Evolutionary conservation across 306 rosid genomes (phyloP), one percentile per base, ranked within the genome.

Genomic region (Quillaja saponaria): DNA sequence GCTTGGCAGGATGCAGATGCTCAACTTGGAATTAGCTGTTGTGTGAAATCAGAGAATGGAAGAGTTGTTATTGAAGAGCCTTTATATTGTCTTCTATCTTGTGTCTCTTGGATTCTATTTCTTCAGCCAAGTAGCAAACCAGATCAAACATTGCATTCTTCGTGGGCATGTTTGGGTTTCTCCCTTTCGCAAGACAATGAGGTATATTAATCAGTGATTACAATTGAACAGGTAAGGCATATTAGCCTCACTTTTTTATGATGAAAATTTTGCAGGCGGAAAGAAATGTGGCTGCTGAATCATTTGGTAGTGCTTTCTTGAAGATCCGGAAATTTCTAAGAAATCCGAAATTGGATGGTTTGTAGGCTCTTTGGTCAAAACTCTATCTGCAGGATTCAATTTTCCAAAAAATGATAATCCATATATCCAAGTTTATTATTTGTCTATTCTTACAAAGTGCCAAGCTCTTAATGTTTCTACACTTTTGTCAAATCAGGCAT

Each of bases 151-250:
- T 77, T 46, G 41, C 69, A 71, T 56, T 67, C 78, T 44, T 72
- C 82, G 15, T 56, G 75, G 78, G 59, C 78, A 12, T 49, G 66
- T 63, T 77, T 71, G 40, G 75, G 78, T 49, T 77, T 77, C 67
- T 77, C 82, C 34, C 71, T 77, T 17, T 66, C 82, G 9, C 82
- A 72, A 61, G 82, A 77, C n/a, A 77, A 77, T 5, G 75, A 77
- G 78, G 82, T 62, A 71, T 21, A 14, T 17, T 14, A 16, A 48
- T 18, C 51, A n/a, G 33, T n/a, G 42, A 3, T 47, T 10, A 42
- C 53, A 34, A 52, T 6, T 31, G 39, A 42, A 11, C 35, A 37
- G 42, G 17, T 28, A 46, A 34, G 6, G 40, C 40, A 37, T 21
- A 6, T 19, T n/a, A n/a, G n/a, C n/a, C n/a, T n/a, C n/a, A n/a